Base-by-base conservation (phyloP, 2,329 filamentous ascomycete species). In the Alternaria angustiovoidea region DNA sequence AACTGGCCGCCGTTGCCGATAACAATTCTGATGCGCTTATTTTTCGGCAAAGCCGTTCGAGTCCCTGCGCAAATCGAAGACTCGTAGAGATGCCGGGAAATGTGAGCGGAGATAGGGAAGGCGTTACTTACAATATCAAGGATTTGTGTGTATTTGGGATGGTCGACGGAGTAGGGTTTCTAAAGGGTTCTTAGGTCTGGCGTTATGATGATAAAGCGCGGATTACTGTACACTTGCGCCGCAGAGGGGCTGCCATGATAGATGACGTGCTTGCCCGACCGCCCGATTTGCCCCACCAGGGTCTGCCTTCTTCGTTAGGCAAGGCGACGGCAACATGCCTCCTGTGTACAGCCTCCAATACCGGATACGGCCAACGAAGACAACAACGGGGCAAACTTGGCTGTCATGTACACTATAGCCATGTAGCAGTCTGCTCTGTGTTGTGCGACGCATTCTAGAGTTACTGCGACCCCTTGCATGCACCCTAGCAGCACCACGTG, bases 1-100 rank as follows among this genome's bases (percentile, higher is more conserved):
- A 51, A 67, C 75, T 75, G 70, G 75, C 64, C 59, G 61, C 61
- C 44, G 53, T 64, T 61, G 65, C 61, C 64, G 75, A 75, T 76
- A 69, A 72, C 72, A 67, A 69, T 69, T 61, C 64, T 56, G 55
- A 67, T 54, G 64, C 62, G 70, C 66, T 62, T 67, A 69, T 62
- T 70, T 66, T 66, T 75, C 74, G 74, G 74, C 72, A 73, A 68
- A 66, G 61, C 57, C 65, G 62, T 66, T 52, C 39, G 51, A 69
- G 70, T 68, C 69, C 68, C 64, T 70, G 69, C 67, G 65, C 69
- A 58, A 63, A 63, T 57, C 62, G 41, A 58, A 49, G 44, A 52
- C 18, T 51, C 7, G 53, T 12, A 36, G 56, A 41, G 32, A 51
- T 61, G 62, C 57, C 58, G 38, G 54, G 44, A 53, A 39, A 54